These are phyloP conservation scores for Boletus semigastroideus DNA, from an alignment of 1,284 basidiomycete genomes.

Conservation along the genomic window DNA sequence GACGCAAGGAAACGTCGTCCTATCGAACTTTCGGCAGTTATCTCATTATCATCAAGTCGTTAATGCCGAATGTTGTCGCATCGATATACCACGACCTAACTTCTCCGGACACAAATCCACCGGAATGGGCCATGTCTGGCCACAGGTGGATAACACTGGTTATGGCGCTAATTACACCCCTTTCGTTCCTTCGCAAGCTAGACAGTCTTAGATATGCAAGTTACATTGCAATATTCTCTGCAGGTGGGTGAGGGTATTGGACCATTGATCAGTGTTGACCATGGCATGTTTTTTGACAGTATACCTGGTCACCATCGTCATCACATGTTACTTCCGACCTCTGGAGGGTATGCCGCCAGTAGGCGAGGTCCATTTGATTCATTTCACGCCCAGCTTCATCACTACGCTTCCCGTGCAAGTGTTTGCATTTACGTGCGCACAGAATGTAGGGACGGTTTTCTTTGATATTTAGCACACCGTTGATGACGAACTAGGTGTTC, in stretches of 20 bases:
- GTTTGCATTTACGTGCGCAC: constrained; percentile 89
- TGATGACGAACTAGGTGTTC: constrained; percentile 60
- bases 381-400: constrained; percentile 77
- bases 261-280: constrained; percentile 1
- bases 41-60: constrained; percentile 90
- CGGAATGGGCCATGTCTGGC: constrained; percentile 74
- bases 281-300: constrained; percentile 38
- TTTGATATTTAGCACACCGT: constrained; percentile 17
- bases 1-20: not conserved
- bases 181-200: constrained; percentile 84
- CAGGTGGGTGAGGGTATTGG: constrained; percentile 49
- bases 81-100: constrained; percentile 80
- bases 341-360: constrained; percentile 54
- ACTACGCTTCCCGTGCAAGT: constrained; percentile 93
- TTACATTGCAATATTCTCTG: constrained; percentile 85
- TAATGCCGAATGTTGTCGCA: constrained; percentile 92
- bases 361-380: constrained; percentile 70
- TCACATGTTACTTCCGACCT: constrained; percentile 73
- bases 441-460: constrained; percentile 64
- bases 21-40: constrained; percentile 52
- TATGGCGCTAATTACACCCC: constrained; percentile 83
- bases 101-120: constrained; percentile 62
- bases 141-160: constrained; percentile 82
- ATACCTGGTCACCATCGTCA: constrained; percentile 74
- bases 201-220: constrained; percentile 83